Percentiles rank a stretch among this genome's conserved stretches.
Evolutionary conservation across 805 yeast species (phyloP).

Genomic region (Candida hispaniensis): DNA sequence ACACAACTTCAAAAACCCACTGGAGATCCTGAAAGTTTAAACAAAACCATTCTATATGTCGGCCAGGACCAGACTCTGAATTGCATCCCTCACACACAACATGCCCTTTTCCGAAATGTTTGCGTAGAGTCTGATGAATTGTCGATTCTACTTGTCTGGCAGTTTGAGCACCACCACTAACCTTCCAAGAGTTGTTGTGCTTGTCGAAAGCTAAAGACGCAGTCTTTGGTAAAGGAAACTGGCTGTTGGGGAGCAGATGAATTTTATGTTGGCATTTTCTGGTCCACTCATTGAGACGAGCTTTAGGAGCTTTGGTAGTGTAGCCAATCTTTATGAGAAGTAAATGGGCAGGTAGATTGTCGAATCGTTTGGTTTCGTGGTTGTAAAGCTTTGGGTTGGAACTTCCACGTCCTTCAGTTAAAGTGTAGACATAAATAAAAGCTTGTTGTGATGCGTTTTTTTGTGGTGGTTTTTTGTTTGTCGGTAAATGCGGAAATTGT

Average conservation of each 20-base stretch:
- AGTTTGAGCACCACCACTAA: constrained; percentile 13
- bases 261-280: constrained; percentile 24
- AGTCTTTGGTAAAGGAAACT: constrained; percentile 17
- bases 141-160: constrained; percentile 21
- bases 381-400: constrained; percentile 23
- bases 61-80: constrained; percentile 3
- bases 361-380: constrained; percentile 17
- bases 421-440: constrained; percentile 25
- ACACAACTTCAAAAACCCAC: constrained; percentile 6
- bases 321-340: constrained; percentile 27
- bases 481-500: too few species aligned
- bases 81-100: constrained; percentile 26
- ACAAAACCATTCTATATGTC: constrained; percentile 27
- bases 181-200: constrained; percentile 24
- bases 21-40: constrained; percentile 6
- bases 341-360: constrained; percentile 12
- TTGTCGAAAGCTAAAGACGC: constrained; percentile 16
- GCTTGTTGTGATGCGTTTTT: constrained; percentile 17
- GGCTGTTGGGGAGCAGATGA: constrained; percentile 16
- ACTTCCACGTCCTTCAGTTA: constrained; percentile 17
- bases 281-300: constrained; percentile 26
- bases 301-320: constrained; percentile 23
- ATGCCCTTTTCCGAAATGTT: constrained; percentile 23
- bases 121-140: constrained; percentile 22
- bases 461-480: too few species aligned